Evolutionary conservation across 768 basidiomycete species (phyloP), one percentile per base, ranked within the genome.

Genomic region (Russula dissimulans): DNA sequence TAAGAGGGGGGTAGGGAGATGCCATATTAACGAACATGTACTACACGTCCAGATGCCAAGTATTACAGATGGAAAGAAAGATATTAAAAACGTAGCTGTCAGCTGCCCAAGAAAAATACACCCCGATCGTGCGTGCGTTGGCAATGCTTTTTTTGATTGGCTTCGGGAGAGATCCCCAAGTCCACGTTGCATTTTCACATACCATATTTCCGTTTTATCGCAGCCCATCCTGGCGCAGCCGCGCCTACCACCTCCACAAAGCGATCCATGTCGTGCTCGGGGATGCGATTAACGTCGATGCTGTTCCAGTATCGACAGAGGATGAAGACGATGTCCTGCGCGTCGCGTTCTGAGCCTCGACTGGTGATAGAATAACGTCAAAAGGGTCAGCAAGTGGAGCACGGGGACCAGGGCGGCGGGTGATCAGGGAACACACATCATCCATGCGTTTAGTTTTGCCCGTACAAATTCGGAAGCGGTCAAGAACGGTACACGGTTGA

Each of bases 381-480:
- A 22, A 36, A 14, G 54, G 15, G 46, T 60, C 39, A 53, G 57
- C 36, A 53, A 29, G 63, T 61, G 64, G 51, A 47, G 62, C 26
- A 57, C 43, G 59, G 51, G 43, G 48, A 26, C 22, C 22, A 26
- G 45, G 14, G 17, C 34, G 38, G 34, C 12, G 29, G 22, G 22
- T 32, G 32, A 43, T 41, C 31, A 12, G 15, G 15, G 39, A 18
- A 68, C 84, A 68, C 77, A 88, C 90, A 89, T 85, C 64, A 83
- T 78, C 90, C 90, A 93, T 17, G 81, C 73, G 66, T 88, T 91
- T 54, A 93, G 76, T 76, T 92, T 93, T 48, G 89, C 89, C 67
- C 90, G 79, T 67, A 92, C 74, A 73, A 92, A 92, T 71, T 93
- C 90, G 43, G 90, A 89, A 61, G 88, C 76, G n/a, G 85, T 84